phyloP scores from a whole-genome alignment of 2,329 filamentous ascomycete species.

The Sporothrix pallida region DNA sequence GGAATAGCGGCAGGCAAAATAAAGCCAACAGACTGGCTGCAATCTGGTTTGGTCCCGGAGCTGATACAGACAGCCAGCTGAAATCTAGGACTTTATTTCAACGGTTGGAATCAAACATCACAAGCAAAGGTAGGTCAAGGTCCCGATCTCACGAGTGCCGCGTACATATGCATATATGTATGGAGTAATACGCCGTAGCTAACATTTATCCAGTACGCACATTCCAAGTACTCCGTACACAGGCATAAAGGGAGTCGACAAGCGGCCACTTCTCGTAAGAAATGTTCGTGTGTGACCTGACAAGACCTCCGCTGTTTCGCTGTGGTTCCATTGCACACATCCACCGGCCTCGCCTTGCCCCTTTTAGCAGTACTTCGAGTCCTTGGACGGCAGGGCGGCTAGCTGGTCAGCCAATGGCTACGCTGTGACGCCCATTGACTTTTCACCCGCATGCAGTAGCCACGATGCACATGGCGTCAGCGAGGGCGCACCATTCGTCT shows the following conservation, averaged over 20 bases:
- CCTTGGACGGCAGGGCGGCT: slow-evolving; percentile 11
- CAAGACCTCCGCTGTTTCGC: neutral
- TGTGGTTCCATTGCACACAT: slow-evolving; percentile 16
- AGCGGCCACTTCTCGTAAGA: neutral
- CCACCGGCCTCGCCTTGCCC: slow-evolving; percentile 11
- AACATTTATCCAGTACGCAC: too few species aligned
- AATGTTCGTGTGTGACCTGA: slow-evolving; percentile 27
- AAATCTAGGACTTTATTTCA: too few species aligned
- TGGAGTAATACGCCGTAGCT: too few species aligned
- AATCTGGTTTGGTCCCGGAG: neutral
- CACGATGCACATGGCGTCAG: slow-evolving; percentile 24
- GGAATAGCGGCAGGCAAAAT: neutral
- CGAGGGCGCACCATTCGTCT: slow-evolving; percentile 2
- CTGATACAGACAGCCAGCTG: too few species aligned
- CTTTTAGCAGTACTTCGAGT: neutral
- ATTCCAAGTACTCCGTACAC: neutral
- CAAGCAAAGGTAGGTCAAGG: neutral
- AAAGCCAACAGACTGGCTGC: neutral
- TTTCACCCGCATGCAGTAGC: slow-evolving; percentile 24
- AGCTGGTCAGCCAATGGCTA: slow-evolving; percentile 16
- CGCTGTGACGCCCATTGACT: slow-evolving; percentile 9
- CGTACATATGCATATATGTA: neutral
- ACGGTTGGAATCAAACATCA: neutral
- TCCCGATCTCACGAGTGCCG: neutral
- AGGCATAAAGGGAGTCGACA: neutral